These are phyloP conservation scores for Bipolaris bicolor DNA, from an alignment of 2,329 filamentous ascomycete genomes.

Conservation along the genomic window DNA sequence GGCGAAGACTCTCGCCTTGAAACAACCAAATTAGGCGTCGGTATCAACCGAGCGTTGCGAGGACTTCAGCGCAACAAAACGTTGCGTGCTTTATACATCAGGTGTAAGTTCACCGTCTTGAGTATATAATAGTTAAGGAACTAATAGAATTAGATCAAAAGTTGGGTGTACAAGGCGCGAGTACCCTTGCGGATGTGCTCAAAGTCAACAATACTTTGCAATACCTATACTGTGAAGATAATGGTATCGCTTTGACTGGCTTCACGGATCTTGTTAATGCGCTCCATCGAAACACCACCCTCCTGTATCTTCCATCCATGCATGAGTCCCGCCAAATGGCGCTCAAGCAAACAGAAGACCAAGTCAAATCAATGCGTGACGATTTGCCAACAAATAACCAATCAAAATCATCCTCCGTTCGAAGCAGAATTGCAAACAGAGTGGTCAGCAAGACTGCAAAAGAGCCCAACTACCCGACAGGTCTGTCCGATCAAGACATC, in stretches of 20 bases:
- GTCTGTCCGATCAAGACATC: slow-evolving; percentile 56
- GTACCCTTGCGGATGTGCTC: slow-evolving; percentile 70
- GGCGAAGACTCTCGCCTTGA: slow-evolving; percentile 75
- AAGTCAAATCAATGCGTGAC: slow-evolving; percentile 60
- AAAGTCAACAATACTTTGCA: slow-evolving; percentile 67
- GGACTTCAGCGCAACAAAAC: slow-evolving; percentile 69
- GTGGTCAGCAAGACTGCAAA: slow-evolving; percentile 36
- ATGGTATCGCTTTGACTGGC: slow-evolving; percentile 72
- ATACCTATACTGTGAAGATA: slow-evolving; percentile 73
- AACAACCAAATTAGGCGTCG: slow-evolving; percentile 70
- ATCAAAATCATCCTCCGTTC: slow-evolving; percentile 42
- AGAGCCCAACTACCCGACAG: slow-evolving; percentile 33
- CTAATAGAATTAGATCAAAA: slow-evolving; percentile 60
- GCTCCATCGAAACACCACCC: slow-evolving; percentile 67
- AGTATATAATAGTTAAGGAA: neutral
- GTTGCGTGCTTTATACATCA: slow-evolving; percentile 67
- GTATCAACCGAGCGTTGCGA: slow-evolving; percentile 68
- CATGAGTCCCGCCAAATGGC: slow-evolving; percentile 65
- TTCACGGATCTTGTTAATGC: slow-evolving; percentile 73
- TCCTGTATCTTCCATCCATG: slow-evolving; percentile 69
- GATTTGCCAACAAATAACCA: slow-evolving; percentile 34
- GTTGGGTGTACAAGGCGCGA: slow-evolving; percentile 71
- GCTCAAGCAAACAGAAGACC: slow-evolving; percentile 64
- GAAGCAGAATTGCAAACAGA: slow-evolving; percentile 43
- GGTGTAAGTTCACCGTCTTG: slow-evolving; percentile 46